phyloP scores from a whole-genome alignment of 768 basidiomycete genomes.

The Tephrocybe rancida region DNA sequence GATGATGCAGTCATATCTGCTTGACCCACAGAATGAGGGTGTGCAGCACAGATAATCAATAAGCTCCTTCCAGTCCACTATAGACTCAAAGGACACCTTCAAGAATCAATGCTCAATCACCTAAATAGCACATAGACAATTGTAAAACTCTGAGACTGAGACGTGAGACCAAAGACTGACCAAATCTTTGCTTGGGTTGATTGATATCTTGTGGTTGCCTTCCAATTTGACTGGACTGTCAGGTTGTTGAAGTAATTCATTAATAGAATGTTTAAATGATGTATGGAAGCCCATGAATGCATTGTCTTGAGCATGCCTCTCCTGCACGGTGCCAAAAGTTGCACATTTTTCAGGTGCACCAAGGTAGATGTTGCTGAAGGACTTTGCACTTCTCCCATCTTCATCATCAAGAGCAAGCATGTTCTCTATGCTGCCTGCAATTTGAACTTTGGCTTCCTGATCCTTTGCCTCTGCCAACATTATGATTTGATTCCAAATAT shows the following conservation, averaged over 20 bases:
- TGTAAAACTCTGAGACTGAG: no score
- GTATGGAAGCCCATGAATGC: neutral
- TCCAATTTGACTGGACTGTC: conserved; percentile 23
- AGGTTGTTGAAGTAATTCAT: neutral
- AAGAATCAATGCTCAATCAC: conserved; percentile 3
- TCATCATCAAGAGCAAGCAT: conserved; percentile 16
- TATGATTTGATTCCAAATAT: conserved; percentile 12
- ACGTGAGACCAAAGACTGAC: no score
- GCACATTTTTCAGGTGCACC: neutral
- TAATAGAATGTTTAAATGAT: no score
- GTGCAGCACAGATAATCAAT: conserved; percentile 21
- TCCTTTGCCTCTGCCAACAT: neutral
- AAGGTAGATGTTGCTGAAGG: neutral
- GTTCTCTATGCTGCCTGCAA: no score
- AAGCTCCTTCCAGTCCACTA: conserved; percentile 16
- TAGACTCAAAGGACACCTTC: conserved; percentile 19
- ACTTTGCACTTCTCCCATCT: conserved; percentile 5
- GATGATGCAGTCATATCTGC: no score
- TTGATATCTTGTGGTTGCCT: conserved; percentile 37
- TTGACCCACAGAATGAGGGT: conserved; percentile 1
- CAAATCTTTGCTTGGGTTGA: no score
- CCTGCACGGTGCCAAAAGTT: no score
- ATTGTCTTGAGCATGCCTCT: neutral
- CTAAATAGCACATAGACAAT: no score
- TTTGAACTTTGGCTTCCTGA: neutral